A percentile compares a stretch with the other conserved stretches of the same genome.
Evolutionary conservation across 2,329 filamentous ascomycete genomes (phyloP).

Genomic region (Lomentospora prolificans): DNA sequence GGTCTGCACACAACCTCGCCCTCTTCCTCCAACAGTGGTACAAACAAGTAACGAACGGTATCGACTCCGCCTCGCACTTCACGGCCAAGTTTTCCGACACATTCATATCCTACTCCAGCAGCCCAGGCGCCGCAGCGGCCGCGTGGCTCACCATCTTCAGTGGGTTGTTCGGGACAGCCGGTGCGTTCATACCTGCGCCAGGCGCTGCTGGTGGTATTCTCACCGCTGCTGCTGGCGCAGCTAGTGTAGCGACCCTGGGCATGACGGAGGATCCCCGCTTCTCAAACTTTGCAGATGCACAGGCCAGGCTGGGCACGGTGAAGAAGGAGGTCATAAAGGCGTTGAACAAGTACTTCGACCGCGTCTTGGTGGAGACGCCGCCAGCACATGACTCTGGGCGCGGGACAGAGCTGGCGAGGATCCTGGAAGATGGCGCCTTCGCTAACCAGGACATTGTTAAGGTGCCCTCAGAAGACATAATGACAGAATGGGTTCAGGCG

Average conservation of each 20-base stretch:
- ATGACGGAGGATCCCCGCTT: conserved; percentile 3
- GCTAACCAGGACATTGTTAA: conserved; percentile 9
- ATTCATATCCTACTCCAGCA: background rate
- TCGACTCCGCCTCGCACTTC: background rate
- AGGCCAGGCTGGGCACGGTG: conserved; percentile 2
- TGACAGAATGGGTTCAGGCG: background rate
- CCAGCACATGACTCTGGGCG: background rate
- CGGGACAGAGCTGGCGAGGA: conserved; percentile 5
- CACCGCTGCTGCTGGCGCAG: conserved; percentile 1
- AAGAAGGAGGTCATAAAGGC: background rate
- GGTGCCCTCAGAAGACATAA: background rate
- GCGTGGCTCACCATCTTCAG: conserved; percentile 5
- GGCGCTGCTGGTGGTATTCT: conserved; percentile 2
- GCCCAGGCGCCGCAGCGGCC: background rate
- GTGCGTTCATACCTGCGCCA: background rate
- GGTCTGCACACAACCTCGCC: conserved; percentile 7
- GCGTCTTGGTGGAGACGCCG: background rate
- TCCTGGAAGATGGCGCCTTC: conserved; percentile 2
- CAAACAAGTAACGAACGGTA: background rate
- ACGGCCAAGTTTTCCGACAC: background rate
- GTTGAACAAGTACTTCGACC: background rate
- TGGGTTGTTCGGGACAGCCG: conserved; percentile 3
- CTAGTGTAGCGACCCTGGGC: background rate
- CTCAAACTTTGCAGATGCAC: background rate
- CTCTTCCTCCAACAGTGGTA: conserved; percentile 1